Evolutionary conservation across 2,329 filamentous ascomycete species (phyloP).

Genomic region (Talaromyces amestolkiae): DNA sequence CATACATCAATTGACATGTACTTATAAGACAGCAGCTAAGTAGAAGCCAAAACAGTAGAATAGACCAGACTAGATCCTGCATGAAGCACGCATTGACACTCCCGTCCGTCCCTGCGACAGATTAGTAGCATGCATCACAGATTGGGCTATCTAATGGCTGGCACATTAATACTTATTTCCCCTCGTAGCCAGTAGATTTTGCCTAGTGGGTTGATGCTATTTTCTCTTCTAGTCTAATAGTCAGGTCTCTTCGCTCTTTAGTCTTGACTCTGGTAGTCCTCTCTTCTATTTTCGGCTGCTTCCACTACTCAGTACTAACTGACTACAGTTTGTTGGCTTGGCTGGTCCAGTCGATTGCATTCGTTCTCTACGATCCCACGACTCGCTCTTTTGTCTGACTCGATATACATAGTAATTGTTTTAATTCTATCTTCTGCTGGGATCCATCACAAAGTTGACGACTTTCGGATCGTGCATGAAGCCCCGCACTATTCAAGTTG

Average conservation of each 20-base stretch:
- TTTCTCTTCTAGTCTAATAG: neutral
- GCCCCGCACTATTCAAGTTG: slow-evolving; percentile 13
- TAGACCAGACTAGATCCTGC: neutral
- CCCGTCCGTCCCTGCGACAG: neutral
- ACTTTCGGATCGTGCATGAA: slow-evolving; percentile 11
- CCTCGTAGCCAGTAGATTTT: neutral
- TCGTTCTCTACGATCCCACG: neutral
- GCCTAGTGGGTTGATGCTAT: slow-evolving; percentile 4
- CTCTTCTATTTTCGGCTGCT: slow-evolving; percentile 1
- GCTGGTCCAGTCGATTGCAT: slow-evolving; percentile 10
- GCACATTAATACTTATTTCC: neutral
- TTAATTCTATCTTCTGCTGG: neutral
- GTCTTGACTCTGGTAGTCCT: neutral
- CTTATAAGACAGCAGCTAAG: no score
- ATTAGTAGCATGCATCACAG: neutral
- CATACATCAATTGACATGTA: no score
- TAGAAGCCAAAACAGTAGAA: neutral
- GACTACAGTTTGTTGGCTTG: neutral
- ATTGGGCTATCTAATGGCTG: neutral
- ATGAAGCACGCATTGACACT: slow-evolving; percentile 10
- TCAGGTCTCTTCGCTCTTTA: neutral
- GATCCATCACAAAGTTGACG: slow-evolving; percentile 5
- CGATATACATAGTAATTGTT: neutral
- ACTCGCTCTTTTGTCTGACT: neutral
- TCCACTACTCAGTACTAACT: neutral